Evolutionary conservation across 805 yeast species (phyloP).

Genomic region (Dipodascopsis uninucleata): DNA sequence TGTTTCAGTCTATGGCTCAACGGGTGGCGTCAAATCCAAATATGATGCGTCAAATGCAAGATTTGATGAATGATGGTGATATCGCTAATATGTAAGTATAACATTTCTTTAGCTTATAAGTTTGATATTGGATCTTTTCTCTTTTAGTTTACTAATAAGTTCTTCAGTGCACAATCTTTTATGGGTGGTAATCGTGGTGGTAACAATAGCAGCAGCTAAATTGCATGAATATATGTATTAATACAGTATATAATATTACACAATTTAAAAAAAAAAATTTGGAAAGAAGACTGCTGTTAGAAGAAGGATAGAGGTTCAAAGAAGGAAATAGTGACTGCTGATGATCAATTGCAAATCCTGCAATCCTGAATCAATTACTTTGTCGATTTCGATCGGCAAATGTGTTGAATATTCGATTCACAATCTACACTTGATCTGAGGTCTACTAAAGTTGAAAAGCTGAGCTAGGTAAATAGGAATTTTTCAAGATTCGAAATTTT

Average conservation of each 20-base stretch:
- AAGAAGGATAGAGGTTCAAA: too few species aligned
- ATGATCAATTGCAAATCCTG: slow-evolving; percentile 22
- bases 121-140: too few species aligned
- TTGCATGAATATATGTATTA: too few species aligned
- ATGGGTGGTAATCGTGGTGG: too few species aligned
- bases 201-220: too few species aligned
- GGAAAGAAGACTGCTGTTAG: too few species aligned
- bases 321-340: slow-evolving; percentile 15
- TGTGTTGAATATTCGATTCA: slow-evolving; percentile 20
- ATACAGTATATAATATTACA: too few species aligned
- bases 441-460: too few species aligned
- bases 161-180: too few species aligned
- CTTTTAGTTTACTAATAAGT: too few species aligned
- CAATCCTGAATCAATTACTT: slow-evolving; percentile 18
- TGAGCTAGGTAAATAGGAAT: too few species aligned
- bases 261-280: too few species aligned
- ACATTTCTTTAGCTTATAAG: neutral
- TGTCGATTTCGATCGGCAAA: slow-evolving; percentile 11
- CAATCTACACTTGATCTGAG: slow-evolving; percentile 15
- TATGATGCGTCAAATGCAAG: slow-evolving; percentile 65
- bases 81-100: slow-evolving; percentile 58
- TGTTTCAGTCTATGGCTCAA: slow-evolving; percentile 83
- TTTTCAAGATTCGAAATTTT: neutral
- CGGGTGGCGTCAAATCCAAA: slow-evolving; percentile 81
- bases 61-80: slow-evolving; percentile 76